Percentiles rank a stretch among this genome's conserved stretches.
These are phyloP conservation scores for Dendrobium catenatum DNA, from an alignment of 106 monocot genomes.

Conservation along the genomic window DNA sequence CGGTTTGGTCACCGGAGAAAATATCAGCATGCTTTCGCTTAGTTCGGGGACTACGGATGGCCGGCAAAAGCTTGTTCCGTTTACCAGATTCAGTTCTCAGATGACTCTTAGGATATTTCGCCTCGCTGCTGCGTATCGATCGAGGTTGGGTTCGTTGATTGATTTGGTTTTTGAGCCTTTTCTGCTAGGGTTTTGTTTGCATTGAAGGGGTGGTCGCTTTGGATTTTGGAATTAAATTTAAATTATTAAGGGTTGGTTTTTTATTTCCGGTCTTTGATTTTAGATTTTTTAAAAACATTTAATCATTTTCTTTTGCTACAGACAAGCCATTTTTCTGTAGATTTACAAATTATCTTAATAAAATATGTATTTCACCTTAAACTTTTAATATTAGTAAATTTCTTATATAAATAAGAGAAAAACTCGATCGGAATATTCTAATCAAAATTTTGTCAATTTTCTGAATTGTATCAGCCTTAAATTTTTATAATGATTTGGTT, in stretches of 20 bases:
- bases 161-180: not conserved
- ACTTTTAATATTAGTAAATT: no score
- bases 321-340: not conserved
- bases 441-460: no score
- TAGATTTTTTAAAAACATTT: not conserved
- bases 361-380: no score
- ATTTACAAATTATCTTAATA: no score
- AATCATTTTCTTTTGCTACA: not conserved
- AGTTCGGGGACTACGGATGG: conserved; percentile 65
- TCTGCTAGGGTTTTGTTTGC: not conserved
- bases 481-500: no score
- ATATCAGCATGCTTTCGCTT: conserved; percentile 52
- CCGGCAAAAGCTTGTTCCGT: conserved; percentile 40
- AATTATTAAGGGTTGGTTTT: not conserved
- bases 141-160: conserved; percentile 20
- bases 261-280: not conserved
- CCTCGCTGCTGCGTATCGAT: conserved; percentile 45
- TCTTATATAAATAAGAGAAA: no score
- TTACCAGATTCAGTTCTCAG: conserved; percentile 41
- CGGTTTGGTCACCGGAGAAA: conserved; percentile 26
- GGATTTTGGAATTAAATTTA: not conserved
- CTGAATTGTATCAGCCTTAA: no score
- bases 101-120: conserved; percentile 45
- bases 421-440: no score
- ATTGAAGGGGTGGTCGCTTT: no score